phyloP scores from a whole-genome alignment of 352 stramenopile species.

The Phytophthora megakarya region DNA sequence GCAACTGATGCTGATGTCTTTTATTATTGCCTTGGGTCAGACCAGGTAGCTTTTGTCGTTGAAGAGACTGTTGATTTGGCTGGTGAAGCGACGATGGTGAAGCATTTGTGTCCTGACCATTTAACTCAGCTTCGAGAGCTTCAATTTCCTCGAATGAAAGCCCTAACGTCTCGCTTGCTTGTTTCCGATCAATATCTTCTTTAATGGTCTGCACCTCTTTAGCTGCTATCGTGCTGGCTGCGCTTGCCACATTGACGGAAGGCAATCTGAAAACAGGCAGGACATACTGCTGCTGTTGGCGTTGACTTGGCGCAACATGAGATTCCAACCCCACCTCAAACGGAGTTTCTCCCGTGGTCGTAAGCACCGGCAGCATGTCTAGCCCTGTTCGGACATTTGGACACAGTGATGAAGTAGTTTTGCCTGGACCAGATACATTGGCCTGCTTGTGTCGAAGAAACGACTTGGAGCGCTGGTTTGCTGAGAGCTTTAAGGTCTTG shows the following conservation, averaged over 20 bases:
- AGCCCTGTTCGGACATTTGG: constrained; percentile 42
- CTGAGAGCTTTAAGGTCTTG: constrained; percentile 47
- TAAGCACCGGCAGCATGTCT: constrained; percentile 78
- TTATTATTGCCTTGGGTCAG: constrained; percentile 18
- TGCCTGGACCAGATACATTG: constrained; percentile 14
- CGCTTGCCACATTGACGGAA: constrained; percentile 53
- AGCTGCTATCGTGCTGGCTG: constrained; percentile 37
- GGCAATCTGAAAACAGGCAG: constrained; percentile 77
- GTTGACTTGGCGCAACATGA: constrained; percentile 18
- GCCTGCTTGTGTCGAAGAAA: constrained; percentile 56
- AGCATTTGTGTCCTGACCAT: constrained; percentile 19
- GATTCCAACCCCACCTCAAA: constrained; percentile 68
- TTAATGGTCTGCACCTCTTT: constrained; percentile 54
- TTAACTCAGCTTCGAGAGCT: constrained; percentile 59
- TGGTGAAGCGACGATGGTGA: not conserved
- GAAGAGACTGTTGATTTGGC: constrained; percentile 14
- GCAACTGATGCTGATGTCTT: constrained; percentile 9
- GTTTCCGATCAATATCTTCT: constrained; percentile 57
- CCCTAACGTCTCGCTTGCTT: constrained; percentile 67
- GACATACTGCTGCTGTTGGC: constrained; percentile 46
- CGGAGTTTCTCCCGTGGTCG: constrained; percentile 65
- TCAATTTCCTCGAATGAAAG: constrained; percentile 73
- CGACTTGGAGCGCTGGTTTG: constrained; percentile 50
- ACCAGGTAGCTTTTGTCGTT: constrained; percentile 25
- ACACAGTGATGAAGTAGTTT: constrained; percentile 2